Conservation (phyloP, 1,139 yeast genomes). For the Ogataea hybrid region DNA sequence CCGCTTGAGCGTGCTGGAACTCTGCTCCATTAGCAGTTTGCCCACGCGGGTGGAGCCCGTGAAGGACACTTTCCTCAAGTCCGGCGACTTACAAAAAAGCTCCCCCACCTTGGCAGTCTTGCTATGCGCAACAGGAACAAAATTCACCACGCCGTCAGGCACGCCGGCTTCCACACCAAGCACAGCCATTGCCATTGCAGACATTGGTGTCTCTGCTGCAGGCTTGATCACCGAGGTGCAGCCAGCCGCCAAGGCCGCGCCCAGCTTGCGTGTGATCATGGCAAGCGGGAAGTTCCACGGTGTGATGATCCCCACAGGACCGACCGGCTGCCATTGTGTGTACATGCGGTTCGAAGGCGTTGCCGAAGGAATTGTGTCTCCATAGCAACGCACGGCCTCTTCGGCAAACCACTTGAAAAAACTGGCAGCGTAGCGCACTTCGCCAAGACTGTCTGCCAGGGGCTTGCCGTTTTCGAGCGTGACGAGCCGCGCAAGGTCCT, state of each 20-base stretch:
- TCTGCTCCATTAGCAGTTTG: conserved; percentile 72
- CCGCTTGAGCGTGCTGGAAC: conserved; percentile 76
- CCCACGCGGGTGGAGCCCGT: conserved; percentile 94
- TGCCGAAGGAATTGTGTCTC: conserved; percentile 68
- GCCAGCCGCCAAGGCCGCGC: conserved; percentile 92
- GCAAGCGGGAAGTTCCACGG: conserved; percentile 98
- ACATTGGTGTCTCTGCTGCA: conserved; percentile 83
- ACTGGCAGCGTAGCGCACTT: conserved; percentile 71
- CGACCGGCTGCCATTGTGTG: conserved; percentile 76
- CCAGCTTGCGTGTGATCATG: conserved; percentile 89
- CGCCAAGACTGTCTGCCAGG: conserved; percentile 71
- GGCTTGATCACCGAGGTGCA: conserved; percentile 91
- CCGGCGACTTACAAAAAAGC: conserved; percentile 64
- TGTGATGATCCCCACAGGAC: conserved; percentile 86
- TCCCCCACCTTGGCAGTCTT: conserved; percentile 60
- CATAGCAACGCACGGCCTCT: conserved; percentile 77
- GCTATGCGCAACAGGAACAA: conserved; percentile 55
- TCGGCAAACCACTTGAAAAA: conserved; percentile 88
- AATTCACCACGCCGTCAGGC: conserved; percentile 81
- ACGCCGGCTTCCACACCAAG: conserved; percentile 78
- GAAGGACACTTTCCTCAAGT: conserved; percentile 74
- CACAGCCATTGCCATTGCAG: conserved; percentile 78
- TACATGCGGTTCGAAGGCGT: conserved; percentile 56
- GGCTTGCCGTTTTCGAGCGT: conserved; percentile 88
- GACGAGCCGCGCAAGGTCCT: conserved; percentile 71